A percentile compares a stretch with the other conserved stretches of the same genome.
Evolutionary conservation across 441 rosid species (phyloP).

Genomic region (Mallotus repandus): DNA sequence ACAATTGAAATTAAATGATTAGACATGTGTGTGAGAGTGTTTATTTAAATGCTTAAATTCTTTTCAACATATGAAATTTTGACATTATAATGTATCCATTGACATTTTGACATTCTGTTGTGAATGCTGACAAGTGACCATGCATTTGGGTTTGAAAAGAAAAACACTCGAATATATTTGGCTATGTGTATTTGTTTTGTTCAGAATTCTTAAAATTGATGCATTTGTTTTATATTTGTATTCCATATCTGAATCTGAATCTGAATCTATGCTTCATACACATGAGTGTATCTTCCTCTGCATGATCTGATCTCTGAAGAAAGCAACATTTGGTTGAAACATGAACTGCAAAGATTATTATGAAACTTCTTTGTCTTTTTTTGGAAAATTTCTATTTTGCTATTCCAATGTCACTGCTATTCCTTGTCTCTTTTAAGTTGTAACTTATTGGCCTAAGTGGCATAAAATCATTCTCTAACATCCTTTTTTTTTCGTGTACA

Average conservation of each 20-base stretch:
- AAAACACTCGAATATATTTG: background rate
- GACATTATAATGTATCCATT: no score
- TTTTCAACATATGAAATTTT: no score
- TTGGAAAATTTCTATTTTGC: background rate
- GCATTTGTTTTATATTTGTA: background rate
- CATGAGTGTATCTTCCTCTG: background rate
- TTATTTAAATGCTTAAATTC: no score
- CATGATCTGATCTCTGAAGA: background rate
- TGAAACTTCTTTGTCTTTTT: background rate
- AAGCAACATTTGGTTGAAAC: background rate
- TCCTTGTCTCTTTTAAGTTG: background rate
- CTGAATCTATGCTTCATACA: background rate
- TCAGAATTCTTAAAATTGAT: background rate
- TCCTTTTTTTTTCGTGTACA: conserved; percentile 7
- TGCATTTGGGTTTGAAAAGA: background rate
- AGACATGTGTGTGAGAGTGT: background rate
- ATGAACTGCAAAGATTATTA: background rate
- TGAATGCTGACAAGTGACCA: background rate
- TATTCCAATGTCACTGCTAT: background rate
- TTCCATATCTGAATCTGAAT: background rate
- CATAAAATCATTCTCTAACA: background rate
- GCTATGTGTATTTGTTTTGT: background rate
- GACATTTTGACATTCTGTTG: background rate
- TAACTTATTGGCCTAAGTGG: background rate
- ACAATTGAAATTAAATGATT: background rate